These are phyloP conservation scores for Myochromella boudieri DNA, from an alignment of 768 basidiomycete genomes.

Conservation along the genomic window DNA sequence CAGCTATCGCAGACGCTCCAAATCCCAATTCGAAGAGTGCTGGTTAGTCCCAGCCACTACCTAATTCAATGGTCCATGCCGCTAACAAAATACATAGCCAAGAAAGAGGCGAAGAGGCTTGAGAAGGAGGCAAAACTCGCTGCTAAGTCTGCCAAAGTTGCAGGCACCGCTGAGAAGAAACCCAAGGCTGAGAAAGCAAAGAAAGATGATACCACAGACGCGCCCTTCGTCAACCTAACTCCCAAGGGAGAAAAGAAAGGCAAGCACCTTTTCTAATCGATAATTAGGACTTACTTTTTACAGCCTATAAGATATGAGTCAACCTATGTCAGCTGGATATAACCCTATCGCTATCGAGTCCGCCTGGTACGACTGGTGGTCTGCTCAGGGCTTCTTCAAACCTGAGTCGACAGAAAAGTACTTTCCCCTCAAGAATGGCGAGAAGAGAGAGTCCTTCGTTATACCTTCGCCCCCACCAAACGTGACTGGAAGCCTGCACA, in stretches of 20 bases:
- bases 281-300: not conserved
- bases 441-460: slow-evolving; percentile 73
- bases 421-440: slow-evolving; percentile 53
- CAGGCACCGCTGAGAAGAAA: slow-evolving; percentile 61
- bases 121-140: slow-evolving; percentile 81
- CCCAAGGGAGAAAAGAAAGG: slow-evolving; percentile 95
- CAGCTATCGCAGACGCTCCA: slow-evolving; percentile 24
- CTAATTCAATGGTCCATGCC: not conserved
- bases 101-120: slow-evolving; percentile 82
- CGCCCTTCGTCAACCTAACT: slow-evolving; percentile 84
- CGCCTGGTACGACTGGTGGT: slow-evolving; percentile 99
- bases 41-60: slow-evolving; percentile 22
- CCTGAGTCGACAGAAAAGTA: slow-evolving; percentile 47
- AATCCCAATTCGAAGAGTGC: slow-evolving; percentile 43
- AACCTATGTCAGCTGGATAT: slow-evolving; percentile 90
- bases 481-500: slow-evolving; percentile 93
- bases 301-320: slow-evolving; percentile 63
- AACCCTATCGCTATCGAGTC: slow-evolving; percentile 94
- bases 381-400: slow-evolving; percentile 84
- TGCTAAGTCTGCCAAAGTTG: slow-evolving; percentile 59
- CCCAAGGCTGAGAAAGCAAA: slow-evolving; percentile 73
- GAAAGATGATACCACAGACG: slow-evolving; percentile 66
- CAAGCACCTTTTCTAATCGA: slow-evolving; percentile 27
- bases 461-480: slow-evolving; percentile 94
- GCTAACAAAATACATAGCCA: slow-evolving; percentile 41